Base-by-base conservation (phyloP, 2,329 filamentous ascomycete species). In the Dothideomycetidae sp. region DNA sequence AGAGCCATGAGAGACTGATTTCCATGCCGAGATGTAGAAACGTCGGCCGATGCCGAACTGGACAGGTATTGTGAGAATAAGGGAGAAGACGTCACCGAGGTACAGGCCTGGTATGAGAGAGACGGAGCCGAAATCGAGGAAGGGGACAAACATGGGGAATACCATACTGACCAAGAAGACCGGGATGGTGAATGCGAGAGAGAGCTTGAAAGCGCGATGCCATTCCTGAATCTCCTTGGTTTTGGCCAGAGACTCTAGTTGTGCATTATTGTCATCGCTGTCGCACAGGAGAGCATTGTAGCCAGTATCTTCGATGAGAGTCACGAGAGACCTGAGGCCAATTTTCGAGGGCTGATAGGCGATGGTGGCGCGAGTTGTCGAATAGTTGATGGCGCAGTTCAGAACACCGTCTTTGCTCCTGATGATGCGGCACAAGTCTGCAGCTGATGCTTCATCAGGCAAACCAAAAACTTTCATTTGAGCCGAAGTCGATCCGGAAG, bases 21-120 rank as follows among this genome's bases (percentile, higher is more conserved):
- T 93, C 62, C 73, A 96, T n/a, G 88, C 86, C 16, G 84, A 90
- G 41, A 79, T 58, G 55, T 98, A 98, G 56, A 96, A 98, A 10
- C 90, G 81, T 59, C 77, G 85, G 45, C 90, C 90, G 51, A 98
- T 83, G 47, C 90, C 90, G 51, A 98, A 98, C 57, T 98, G 90
- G 5, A 98, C 78, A 19, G 90, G 90, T 49, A 93, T 75, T 9
- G 90, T 96, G 34, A 98, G 72, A 40, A 70, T 52, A 36, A 96
- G 63, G 57, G 85, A 94, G 37, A 93, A 60, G 7, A 96, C 54
- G 52, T 98, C 90, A 44, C 88, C 86, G 3, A 96, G 71, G 59
- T 78, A 96, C 11, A 98, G 65, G 17, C 90, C 90, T 1, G 73
- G 72, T 13, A 75, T 58, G 9, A 81, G 53, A 44, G 71, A 54